These are phyloP conservation scores for Limnomonas spitsbergensis DNA, from an alignment of 139 green algal genomes.

Conservation along the genomic window DNA sequence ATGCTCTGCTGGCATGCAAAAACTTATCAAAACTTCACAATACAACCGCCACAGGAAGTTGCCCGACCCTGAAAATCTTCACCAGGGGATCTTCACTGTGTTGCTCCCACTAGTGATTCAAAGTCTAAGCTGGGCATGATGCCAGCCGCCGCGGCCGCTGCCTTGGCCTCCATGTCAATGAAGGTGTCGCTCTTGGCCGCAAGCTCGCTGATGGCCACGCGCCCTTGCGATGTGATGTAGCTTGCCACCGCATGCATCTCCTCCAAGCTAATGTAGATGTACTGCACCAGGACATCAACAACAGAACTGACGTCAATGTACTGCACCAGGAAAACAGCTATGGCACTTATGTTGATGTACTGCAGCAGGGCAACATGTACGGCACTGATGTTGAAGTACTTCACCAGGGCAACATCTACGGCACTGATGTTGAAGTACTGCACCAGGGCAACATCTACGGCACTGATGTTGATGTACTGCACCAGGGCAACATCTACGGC, in stretches of 20 bases:
- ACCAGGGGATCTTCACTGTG: too few species aligned
- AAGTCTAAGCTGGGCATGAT: conserved; percentile 4
- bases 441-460: not conserved
- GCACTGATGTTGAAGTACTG: too few species aligned
- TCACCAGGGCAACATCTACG: conserved; percentile 15
- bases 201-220: conserved; percentile 80
- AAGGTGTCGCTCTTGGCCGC: conserved; percentile 62
- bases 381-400: conserved; percentile 83
- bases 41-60: too few species aligned
- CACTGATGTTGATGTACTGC: too few species aligned
- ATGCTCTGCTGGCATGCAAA: too few species aligned
- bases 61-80: too few species aligned
- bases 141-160: not conserved
- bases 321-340: too few species aligned
- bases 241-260: conserved; percentile 85
- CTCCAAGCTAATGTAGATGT: conserved; percentile 87
- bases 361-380: conserved; percentile 31
- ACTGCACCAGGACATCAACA: conserved; percentile 72
- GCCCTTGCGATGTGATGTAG: conserved; percentile 64
- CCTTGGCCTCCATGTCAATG: conserved; percentile 68
- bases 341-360: conserved; percentile 88
- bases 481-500: not conserved
- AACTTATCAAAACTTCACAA: too few species aligned
- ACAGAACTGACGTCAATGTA: conserved; percentile 88
- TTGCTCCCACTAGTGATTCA: conserved; percentile 10